Evolutionary conservation across 257 asterid genomes (phyloP), one percentile per base, ranked within the genome.

Genomic region (Solanum chiquidenum): DNA sequence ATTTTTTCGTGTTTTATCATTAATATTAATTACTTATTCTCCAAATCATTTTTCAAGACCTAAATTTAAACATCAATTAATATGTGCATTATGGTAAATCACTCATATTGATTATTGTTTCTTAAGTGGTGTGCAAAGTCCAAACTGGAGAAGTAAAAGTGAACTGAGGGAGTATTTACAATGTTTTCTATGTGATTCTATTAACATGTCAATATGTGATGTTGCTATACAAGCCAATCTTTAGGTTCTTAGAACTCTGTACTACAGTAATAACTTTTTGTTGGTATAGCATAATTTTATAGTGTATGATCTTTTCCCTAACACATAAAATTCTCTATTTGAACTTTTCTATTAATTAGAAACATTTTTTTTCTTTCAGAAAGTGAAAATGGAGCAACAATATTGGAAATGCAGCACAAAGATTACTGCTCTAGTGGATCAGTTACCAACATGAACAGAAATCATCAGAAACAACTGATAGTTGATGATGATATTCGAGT

Each of bases 341-440:
- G 85, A 79, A 79, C 66, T 44, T 9, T 16, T 68, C 10, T 80
- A 40, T 80, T 5, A 46, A 4, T 25, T 25, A 42, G 20, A 44
- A 7, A 7, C 84, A 77, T 77, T 44, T 79, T 29, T 9, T 9
- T 27, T 21, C 75, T 73, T 90, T 46, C 94, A 95, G 98, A 95
- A 83, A 90, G 90, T 88, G 91, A 91, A 76, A 94, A 92, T 75
- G 95, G 98, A n/a, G 98, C 94, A 90, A 92, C 92, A 40, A 73
- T 93, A 87, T 62, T 96, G 90, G 98, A 96, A 90, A 93, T 96
- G 96, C 93, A 88, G 92, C 98, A 94, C 88, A 76, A 27, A 84
- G 95, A 91, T 89, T 73, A 71, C 90, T 92, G 89, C 87, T 84
- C 93, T 13, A 29, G 29, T 29, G 91, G 88, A 38, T 77, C 90